Conservation (phyloP, 441 rosid species). For the Erodium texanum region DNA sequence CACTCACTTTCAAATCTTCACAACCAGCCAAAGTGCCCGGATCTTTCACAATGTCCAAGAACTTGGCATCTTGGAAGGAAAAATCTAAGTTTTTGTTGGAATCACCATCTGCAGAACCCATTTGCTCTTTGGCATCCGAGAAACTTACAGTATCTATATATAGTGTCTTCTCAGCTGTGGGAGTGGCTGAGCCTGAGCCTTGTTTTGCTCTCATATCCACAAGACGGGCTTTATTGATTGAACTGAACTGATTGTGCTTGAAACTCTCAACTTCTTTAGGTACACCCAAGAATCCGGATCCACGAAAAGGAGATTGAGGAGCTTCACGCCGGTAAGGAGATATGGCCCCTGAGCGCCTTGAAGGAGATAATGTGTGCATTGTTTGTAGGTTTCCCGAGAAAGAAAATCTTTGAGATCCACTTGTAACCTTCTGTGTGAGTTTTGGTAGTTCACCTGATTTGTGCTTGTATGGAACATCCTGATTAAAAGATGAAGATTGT, state of each 20-base stretch:
- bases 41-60: neutral
- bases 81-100: constrained; percentile 2
- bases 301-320: constrained; percentile 43
- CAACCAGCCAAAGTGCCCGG: neutral
- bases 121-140: too few relatives aligned
- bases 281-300: constrained; percentile 40
- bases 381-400: constrained; percentile 33
- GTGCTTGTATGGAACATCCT: constrained; percentile 33
- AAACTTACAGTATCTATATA: constrained; percentile 44
- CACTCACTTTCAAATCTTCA: constrained; percentile 20
- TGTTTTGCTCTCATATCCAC: constrained; percentile 23
- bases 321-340: constrained; percentile 48
- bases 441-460: constrained; percentile 20
- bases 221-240: constrained; percentile 14
- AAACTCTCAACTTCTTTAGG: constrained; percentile 43
- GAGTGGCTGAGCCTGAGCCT: constrained; percentile 33
- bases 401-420: constrained; percentile 36
- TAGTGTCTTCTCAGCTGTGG: constrained; percentile 53
- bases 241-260: constrained; percentile 31
- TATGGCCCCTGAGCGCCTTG: constrained; percentile 35
- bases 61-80: constrained; percentile 20
- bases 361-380: constrained; percentile 47
- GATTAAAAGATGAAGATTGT: constrained; percentile 21
- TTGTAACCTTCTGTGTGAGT: constrained; percentile 19
- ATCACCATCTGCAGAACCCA: too few relatives aligned